These are phyloP conservation scores for Ceratonia siliqua DNA, from an alignment of 306 rosid genomes.

Conservation along the genomic window DNA sequence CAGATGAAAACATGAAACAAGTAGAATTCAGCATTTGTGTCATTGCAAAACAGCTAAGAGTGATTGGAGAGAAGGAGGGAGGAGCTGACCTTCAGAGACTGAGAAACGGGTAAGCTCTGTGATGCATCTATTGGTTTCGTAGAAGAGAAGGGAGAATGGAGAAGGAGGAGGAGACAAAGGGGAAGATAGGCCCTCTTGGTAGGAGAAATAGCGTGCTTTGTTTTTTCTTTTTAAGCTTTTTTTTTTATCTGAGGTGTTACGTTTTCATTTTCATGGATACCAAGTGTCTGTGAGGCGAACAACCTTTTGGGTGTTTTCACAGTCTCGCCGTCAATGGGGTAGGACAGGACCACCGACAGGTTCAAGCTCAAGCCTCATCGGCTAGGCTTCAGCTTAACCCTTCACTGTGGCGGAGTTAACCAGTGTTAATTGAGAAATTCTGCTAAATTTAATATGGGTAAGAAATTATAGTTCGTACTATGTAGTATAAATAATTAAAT, in stretches of 20 bases:
- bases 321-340: constrained; percentile 29
- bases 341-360: constrained; percentile 62
- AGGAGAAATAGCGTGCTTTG: not conserved
- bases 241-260: constrained; percentile 40
- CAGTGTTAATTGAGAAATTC: too few relatives aligned
- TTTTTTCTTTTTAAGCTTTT: not conserved
- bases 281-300: not conserved
- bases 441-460: too few relatives aligned
- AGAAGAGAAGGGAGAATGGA: constrained; percentile 51
- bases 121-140: constrained; percentile 58
- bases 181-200: constrained; percentile 5
- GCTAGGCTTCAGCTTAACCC: constrained; percentile 31
- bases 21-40: constrained; percentile 32
- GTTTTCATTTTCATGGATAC: constrained; percentile 38
- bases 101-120: constrained; percentile 38
- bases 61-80: constrained; percentile 12
- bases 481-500: too few relatives aligned
- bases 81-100: constrained; percentile 46
- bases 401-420: not conserved
- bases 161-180: constrained; percentile 38
- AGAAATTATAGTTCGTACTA: too few relatives aligned
- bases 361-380: not conserved
- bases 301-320: not conserved
- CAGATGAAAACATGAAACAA: not conserved
- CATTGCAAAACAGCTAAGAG: constrained; percentile 22